phyloP scores from a whole-genome alignment of 495 filamentous ascomycete genomes.

The Hyaloscypha bicolor region DNA sequence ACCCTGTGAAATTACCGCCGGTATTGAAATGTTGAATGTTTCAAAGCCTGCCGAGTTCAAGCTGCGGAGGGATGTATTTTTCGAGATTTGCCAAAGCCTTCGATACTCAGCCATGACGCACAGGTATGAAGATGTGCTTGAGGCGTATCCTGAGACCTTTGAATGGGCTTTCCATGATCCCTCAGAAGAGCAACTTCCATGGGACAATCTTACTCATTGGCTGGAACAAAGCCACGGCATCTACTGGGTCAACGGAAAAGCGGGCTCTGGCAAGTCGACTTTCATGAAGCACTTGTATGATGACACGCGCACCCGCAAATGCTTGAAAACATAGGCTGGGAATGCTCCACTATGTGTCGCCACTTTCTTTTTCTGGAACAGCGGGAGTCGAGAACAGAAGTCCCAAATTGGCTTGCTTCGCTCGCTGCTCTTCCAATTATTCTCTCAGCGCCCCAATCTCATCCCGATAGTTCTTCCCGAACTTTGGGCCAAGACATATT shows the following conservation, averaged over 20 bases:
- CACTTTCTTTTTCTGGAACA: conserved; percentile 46
- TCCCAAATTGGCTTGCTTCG: conserved; percentile 44
- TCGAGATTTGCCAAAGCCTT: conserved; percentile 27
- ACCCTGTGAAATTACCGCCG: background rate
- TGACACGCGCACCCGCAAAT: conserved; percentile 13
- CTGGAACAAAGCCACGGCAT: conserved; percentile 23
- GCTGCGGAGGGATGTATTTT: background rate
- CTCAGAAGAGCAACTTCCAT: conserved; percentile 7
- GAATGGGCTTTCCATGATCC: conserved; percentile 31
- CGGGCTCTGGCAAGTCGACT: conserved; percentile 45
- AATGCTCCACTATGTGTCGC: conserved; percentile 20
- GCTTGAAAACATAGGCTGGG: conserved; percentile 31
- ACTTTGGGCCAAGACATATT: conserved; percentile 5
- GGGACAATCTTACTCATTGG: conserved; percentile 30
- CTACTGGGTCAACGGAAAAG: conserved; percentile 43
- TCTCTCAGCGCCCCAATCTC: conserved; percentile 25
- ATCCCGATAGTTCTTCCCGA: conserved; percentile 11
- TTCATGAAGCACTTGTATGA: conserved; percentile 41
- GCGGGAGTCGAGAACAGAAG: conserved; percentile 43
- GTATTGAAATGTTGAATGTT: conserved; percentile 2
- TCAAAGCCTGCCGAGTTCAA: background rate
- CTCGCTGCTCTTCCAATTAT: conserved; percentile 42
- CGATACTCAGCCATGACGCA: conserved; percentile 32
- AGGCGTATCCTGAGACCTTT: conserved; percentile 34
- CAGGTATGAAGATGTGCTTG: conserved; percentile 31